phyloP scores from a whole-genome alignment of 495 filamentous ascomycete genomes.

The Friedmanniomyces simplex region DNA sequence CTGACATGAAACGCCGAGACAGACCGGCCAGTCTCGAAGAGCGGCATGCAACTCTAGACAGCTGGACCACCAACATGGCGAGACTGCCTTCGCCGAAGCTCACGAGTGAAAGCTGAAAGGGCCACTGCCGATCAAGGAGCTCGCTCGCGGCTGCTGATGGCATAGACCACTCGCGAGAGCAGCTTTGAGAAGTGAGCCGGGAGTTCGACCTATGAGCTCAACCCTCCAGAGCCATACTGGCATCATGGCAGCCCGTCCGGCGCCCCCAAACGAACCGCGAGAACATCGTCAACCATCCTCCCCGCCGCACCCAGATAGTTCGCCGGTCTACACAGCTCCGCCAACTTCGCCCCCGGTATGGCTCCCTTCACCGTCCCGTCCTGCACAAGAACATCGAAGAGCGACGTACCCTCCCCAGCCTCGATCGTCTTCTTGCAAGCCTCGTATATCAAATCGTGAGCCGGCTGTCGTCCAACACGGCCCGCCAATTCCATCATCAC shows the following conservation, averaged over 20 bases:
- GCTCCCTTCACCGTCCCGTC: conserved; percentile 35
- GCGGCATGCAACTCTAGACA: no score
- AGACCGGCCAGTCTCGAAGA: no score
- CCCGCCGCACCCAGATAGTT: conserved; percentile 41
- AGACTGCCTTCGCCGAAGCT: no score
- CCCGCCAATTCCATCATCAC: conserved; percentile 48
- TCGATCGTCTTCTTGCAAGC: conserved; percentile 43
- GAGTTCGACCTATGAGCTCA: no score
- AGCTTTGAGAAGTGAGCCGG: no score
- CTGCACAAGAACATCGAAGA: conserved; percentile 34
- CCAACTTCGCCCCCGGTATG: conserved; percentile 33
- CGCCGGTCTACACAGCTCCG: conserved; percentile 38
- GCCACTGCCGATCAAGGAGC: no score
- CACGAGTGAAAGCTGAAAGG: no score
- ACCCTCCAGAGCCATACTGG: no score
- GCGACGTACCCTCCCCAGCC: conserved; percentile 23
- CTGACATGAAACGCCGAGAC: no score
- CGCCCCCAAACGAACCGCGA: conserved; percentile 19
- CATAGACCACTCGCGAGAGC: no score
- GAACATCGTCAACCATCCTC: conserved; percentile 43
- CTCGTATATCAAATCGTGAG: conserved; percentile 46
- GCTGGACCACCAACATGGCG: no score
- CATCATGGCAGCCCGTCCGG: background rate
- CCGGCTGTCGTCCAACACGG: conserved; percentile 38
- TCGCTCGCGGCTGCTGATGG: background rate